Evolutionary conservation across 2,329 filamentous ascomycete genomes (phyloP).

Genomic region (Mollisiaceae sp.): DNA sequence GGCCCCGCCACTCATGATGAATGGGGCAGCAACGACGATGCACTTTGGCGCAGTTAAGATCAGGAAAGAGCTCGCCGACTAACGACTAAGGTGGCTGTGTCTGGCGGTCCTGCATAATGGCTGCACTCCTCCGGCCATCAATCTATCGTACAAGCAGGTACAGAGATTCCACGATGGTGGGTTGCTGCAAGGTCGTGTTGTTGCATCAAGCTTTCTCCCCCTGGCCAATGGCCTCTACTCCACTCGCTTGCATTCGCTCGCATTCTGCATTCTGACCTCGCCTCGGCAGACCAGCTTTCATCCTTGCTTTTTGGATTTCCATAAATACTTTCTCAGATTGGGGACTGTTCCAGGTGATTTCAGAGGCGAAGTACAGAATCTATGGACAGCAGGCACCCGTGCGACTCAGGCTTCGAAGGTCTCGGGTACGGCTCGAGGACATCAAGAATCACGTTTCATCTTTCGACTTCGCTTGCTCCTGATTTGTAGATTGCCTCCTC

Average conservation of each 20-base stretch:
- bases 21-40: constrained; percentile 26
- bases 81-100: constrained; percentile 27
- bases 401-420: constrained; percentile 11
- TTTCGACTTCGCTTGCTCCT: constrained; percentile 10
- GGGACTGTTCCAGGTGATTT: constrained; percentile 2
- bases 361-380: background rate
- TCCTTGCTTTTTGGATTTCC: constrained; percentile 14
- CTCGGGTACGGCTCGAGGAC: background rate
- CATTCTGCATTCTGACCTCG: no score
- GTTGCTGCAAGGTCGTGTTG: background rate
- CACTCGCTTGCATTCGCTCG: constrained; percentile 10
- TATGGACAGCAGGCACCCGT: background rate
- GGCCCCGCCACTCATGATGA: constrained; percentile 13
- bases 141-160: constrained; percentile 18
- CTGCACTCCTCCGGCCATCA: constrained; percentile 13
- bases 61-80: constrained; percentile 10
- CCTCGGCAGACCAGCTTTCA: constrained; percentile 15
- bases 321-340: background rate
- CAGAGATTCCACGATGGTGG: background rate
- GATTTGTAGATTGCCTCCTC: constrained; percentile 17
- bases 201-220: constrained; percentile 1
- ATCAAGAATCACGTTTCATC: constrained; percentile 21
- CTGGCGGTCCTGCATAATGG: constrained; percentile 17
- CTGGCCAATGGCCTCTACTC: constrained; percentile 4
- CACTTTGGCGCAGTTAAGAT: constrained; percentile 29